Base-by-base conservation (phyloP, 768 basidiomycete species). In the Mycena galopus region DNA sequence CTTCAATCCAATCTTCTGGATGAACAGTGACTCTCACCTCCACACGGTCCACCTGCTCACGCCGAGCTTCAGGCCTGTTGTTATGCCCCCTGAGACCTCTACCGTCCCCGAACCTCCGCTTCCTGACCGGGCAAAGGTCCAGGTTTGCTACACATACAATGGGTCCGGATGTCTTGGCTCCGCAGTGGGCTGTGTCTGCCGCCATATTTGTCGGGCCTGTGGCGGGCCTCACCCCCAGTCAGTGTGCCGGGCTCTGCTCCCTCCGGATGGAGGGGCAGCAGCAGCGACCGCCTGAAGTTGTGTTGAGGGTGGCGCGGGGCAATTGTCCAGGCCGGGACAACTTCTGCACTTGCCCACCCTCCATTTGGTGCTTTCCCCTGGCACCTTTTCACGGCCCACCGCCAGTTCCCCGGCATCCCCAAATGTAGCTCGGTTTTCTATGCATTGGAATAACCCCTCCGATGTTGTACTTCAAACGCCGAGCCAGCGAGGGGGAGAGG, bases 401-500 rank as follows among this genome's bases (percentile, higher is more conserved):
- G n/a, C n/a, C n/a, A n/a, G n/a, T n/a, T n/a, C 30, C 25, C 58
- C 58, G 27, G 25, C 23, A 19, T 30, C 62, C 62, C 62, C 11
- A 39, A 66, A 66, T 66, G 65, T 66, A 56, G 29, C 65, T 44
- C 55, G 65, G 55, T 32, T 25, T n/a, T 57, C 8, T 47, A 9
- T 39, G 29, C 37, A 4, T 42, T 55, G 29, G 55, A 44, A 39
- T 42, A 66, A 27, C 39, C 65, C 55, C 53, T 44, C 55, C 21
- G 65, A 66, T 29, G 17, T 1, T 19, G 55, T 44, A 23, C 39
- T 44, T 29, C 53, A 42, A 44, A 16, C 12, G 23, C 65, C 55
- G 55, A 55, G 65, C 39, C 55, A 66, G 65, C 56, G 65, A 66
- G 37, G 65, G 65, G 65, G 65, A 66, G 65, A 66, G 35, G 65